Percentiles rank a stretch among this genome's conserved stretches.
These are phyloP conservation scores for Parietaria judaica DNA, from an alignment of 306 rosid species.

Conservation along the genomic window DNA sequence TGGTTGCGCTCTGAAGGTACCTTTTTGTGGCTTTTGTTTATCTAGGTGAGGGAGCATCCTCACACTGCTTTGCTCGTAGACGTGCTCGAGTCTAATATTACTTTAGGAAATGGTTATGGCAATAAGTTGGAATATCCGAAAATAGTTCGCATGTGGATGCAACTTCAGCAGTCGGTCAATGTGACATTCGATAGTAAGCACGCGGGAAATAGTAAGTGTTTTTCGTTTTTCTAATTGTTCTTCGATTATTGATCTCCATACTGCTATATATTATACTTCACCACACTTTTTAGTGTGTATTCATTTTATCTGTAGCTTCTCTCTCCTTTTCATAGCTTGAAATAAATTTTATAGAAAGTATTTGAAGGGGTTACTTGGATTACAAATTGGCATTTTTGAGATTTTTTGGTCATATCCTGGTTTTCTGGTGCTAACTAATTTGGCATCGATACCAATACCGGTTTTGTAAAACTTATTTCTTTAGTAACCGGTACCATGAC, in stretches of 20 bases:
- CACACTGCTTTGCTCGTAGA: slow-evolving; percentile 64
- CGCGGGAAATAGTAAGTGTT: slow-evolving; percentile 39
- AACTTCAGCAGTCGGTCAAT: slow-evolving; percentile 75
- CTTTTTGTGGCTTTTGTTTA: slow-evolving; percentile 15
- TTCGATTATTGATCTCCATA: slow-evolving; percentile 2
- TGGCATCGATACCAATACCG: too few relatives aligned
- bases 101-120: slow-evolving; percentile 48
- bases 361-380: too few relatives aligned
- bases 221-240: not conserved
- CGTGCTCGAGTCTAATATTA: slow-evolving; percentile 61
- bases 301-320: not conserved
- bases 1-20: not conserved
- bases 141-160: slow-evolving; percentile 57
- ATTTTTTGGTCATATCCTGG: too few relatives aligned
- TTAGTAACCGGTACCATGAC: too few relatives aligned
- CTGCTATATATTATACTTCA: not conserved
- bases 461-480: too few relatives aligned
- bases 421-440: too few relatives aligned
- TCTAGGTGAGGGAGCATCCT: slow-evolving; percentile 84
- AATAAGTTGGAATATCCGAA: slow-evolving; percentile 31
- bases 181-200: slow-evolving; percentile 65
- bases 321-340: too few relatives aligned
- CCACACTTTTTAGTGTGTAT: not conserved
- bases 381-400: too few relatives aligned
- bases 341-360: too few relatives aligned